Conservation (phyloP, 2,329 filamentous ascomycete species). For the Trichoderma citrinoviride region DNA sequence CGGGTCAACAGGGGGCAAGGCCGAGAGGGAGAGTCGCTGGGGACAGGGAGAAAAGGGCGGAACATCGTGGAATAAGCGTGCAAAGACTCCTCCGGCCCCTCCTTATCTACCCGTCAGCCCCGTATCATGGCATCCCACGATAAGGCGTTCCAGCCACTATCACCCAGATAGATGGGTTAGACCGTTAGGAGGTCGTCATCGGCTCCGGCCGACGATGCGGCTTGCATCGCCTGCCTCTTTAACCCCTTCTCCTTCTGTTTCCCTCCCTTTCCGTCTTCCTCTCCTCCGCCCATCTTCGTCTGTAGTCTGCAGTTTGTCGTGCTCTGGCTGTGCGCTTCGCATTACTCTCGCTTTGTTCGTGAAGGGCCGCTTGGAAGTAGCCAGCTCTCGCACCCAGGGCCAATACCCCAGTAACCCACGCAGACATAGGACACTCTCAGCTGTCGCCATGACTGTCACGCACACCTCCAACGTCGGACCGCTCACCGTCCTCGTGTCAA, state of each 20-base stretch:
- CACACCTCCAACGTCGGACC: constrained; percentile 33
- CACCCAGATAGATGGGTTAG: constrained; percentile 12
- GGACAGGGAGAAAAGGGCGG: background rate
- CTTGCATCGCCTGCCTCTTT: background rate
- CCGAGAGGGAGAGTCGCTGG: background rate
- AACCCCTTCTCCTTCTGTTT: background rate
- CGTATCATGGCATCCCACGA: constrained; percentile 10
- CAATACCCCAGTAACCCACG: background rate
- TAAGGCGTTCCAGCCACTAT: constrained; percentile 20
- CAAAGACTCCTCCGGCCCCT: background rate
- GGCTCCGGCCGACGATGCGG: constrained; percentile 20
- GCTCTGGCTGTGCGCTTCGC: constrained; percentile 10
- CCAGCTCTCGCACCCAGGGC: constrained; percentile 1
- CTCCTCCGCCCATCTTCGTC: background rate
- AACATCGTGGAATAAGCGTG: background rate
- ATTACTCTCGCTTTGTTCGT: background rate
- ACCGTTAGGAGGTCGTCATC: background rate
- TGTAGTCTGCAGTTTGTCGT: background rate
- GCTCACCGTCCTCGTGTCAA: constrained; percentile 77
- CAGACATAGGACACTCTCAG: background rate
- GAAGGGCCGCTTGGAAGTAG: background rate
- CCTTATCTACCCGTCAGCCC: constrained; percentile 5
- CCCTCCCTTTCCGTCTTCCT: background rate
- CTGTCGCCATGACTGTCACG: constrained; percentile 34
- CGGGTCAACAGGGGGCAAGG: background rate